Conservation (phyloP, 2,329 filamentous ascomycete species). For the Emericellopsis atlantica region DNA sequence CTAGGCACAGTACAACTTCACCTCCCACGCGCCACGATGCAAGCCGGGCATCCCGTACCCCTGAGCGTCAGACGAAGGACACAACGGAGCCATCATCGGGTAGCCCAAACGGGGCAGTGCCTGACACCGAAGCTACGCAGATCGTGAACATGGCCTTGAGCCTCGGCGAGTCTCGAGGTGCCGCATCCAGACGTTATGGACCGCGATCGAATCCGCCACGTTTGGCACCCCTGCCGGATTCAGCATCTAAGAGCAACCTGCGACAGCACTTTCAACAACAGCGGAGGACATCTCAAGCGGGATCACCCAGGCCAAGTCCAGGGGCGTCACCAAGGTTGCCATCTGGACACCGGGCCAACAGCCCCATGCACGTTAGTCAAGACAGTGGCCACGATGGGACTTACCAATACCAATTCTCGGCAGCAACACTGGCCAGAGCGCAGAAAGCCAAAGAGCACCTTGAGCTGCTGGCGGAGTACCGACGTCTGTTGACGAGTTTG, state of each 20-base stretch:
- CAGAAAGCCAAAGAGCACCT: slow-evolving; percentile 78
- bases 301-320: slow-evolving; percentile 43
- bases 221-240: slow-evolving; percentile 39
- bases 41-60: not conserved
- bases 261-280: slow-evolving; percentile 62
- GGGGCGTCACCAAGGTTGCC: slow-evolving; percentile 24
- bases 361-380: slow-evolving; percentile 33
- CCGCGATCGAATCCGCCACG: slow-evolving; percentile 37
- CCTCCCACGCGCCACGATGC: too few species aligned
- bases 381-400: slow-evolving; percentile 27
- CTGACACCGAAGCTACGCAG: slow-evolving; percentile 70
- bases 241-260: slow-evolving; percentile 43
- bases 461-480: slow-evolving; percentile 75
- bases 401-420: slow-evolving; percentile 58
- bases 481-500: slow-evolving; percentile 65
- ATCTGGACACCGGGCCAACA: slow-evolving; percentile 22
- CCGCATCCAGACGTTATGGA: slow-evolving; percentile 42
- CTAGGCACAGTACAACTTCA: too few species aligned
- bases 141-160: slow-evolving; percentile 90
- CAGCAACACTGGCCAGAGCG: slow-evolving; percentile 67
- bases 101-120: slow-evolving; percentile 1
- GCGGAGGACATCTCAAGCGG: slow-evolving; percentile 45
- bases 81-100: not conserved
- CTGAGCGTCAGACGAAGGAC: not conserved
- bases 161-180: slow-evolving; percentile 67